A percentile compares a stretch with the other conserved stretches of the same genome.
phyloP scores from a whole-genome alignment of 768 basidiomycete genomes.

The Pulveroboletus sp. region DNA sequence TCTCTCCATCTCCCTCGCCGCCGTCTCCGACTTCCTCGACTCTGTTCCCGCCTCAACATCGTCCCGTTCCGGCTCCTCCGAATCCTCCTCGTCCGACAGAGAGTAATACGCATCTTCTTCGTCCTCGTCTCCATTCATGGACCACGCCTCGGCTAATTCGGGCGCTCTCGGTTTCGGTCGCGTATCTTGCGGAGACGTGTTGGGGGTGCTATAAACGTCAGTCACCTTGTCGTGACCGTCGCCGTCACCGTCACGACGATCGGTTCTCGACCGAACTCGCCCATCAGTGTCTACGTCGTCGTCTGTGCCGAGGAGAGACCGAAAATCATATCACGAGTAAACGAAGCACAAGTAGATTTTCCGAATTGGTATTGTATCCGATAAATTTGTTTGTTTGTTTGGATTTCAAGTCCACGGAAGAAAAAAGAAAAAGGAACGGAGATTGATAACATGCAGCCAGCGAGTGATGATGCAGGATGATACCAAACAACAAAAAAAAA shows the following conservation, averaged over 20 bases:
- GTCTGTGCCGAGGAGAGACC: no score
- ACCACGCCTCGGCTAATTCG: constrained; percentile 9
- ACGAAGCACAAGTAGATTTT: constrained; percentile 8
- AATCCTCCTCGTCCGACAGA: constrained; percentile 13
- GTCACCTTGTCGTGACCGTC: constrained; percentile 1
- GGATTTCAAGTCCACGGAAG: not conserved
- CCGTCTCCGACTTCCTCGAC: constrained; percentile 38
- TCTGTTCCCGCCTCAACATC: constrained; percentile 9
- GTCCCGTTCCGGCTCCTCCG: not conserved
- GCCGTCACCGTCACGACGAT: not conserved
- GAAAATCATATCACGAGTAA: no score
- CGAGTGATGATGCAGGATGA: constrained; percentile 17
- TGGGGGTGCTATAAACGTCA: constrained; percentile 25
- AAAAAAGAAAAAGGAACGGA: not conserved
- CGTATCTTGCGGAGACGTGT: constrained; percentile 17
- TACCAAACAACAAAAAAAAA: constrained; percentile 43
- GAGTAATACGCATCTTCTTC: constrained; percentile 35
- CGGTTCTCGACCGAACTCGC: not conserved
- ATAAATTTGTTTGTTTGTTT: not conserved
- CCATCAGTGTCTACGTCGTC: not conserved
- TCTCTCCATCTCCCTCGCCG: constrained; percentile 61
- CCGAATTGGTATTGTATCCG: constrained; percentile 15
- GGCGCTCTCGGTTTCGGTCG: not conserved
- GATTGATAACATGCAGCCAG: constrained; percentile 15
- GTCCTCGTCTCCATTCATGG: constrained; percentile 27